Percentiles rank a stretch among this genome's conserved stretches.
These are phyloP conservation scores for Aspergillus latus DNA, from an alignment of 2,329 filamentous ascomycete genomes.

Conservation along the genomic window DNA sequence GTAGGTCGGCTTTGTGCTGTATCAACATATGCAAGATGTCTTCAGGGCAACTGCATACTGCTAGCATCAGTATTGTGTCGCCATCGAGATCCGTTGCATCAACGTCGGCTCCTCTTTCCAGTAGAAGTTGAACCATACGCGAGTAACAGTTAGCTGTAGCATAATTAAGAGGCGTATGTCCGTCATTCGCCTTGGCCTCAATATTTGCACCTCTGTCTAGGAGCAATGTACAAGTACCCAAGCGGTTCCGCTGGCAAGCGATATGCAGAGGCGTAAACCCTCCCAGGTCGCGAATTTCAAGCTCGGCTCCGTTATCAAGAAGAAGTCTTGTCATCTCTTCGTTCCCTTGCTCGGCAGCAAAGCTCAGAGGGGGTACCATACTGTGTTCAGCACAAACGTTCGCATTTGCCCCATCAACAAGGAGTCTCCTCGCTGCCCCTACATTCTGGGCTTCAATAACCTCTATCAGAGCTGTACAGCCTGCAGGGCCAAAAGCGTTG, in stretches of 20 bases:
- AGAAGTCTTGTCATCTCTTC: slow-evolving; percentile 6
- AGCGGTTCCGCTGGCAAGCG: neutral
- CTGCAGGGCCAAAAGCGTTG: slow-evolving; percentile 11
- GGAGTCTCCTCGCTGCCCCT: slow-evolving; percentile 13
- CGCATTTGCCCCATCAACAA: slow-evolving; percentile 22
- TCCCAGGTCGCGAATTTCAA: neutral
- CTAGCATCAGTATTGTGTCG: slow-evolving; percentile 12
- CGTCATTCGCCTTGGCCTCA: slow-evolving; percentile 6
- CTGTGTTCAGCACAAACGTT: slow-evolving; percentile 9
- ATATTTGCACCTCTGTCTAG: slow-evolving; percentile 6
- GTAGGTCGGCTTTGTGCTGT: neutral
- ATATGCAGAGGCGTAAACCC: slow-evolving; percentile 6
- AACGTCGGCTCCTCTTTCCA: slow-evolving; percentile 21
- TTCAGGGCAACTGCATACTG: slow-evolving; percentile 1
- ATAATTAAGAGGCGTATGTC: slow-evolving; percentile 6
- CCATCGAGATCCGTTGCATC: slow-evolving; percentile 16
- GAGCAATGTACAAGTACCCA: slow-evolving; percentile 1
- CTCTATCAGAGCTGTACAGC: slow-evolving; percentile 19
- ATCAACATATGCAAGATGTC: slow-evolving; percentile 9
- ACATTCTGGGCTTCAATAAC: slow-evolving; percentile 1
- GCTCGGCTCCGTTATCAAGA: slow-evolving; percentile 8
- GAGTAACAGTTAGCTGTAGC: neutral
- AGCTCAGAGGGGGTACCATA: slow-evolving; percentile 14
- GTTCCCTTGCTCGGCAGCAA: slow-evolving; percentile 15
- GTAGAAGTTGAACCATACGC: slow-evolving; percentile 20